phyloP scores from a whole-genome alignment of 352 stramenopile genomes.

The Globisporangium parvum region DNA sequence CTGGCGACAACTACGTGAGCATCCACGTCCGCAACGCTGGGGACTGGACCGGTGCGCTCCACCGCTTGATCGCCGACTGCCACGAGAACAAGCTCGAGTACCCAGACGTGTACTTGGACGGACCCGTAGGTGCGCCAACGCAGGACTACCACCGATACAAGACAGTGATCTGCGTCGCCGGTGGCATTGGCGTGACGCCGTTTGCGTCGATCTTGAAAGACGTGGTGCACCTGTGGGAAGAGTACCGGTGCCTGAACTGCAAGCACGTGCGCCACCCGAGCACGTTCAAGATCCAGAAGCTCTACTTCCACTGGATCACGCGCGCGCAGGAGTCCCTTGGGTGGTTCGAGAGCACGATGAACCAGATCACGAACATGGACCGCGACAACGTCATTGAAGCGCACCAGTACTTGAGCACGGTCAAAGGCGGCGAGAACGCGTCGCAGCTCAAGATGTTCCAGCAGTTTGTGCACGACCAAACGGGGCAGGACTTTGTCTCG shows the following conservation, averaged over 20 bases:
- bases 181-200: slow-evolving; percentile 77
- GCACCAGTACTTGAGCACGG: slow-evolving; percentile 79
- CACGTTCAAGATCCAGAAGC: slow-evolving; percentile 74
- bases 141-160: slow-evolving; percentile 77
- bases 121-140: slow-evolving; percentile 62
- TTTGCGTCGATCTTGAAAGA: slow-evolving; percentile 80
- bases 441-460: slow-evolving; percentile 82
- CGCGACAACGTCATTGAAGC: slow-evolving; percentile 72
- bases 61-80: slow-evolving; percentile 51
- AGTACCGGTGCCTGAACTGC: slow-evolving; percentile 71
- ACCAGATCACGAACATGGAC: slow-evolving; percentile 77
- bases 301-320: slow-evolving; percentile 88
- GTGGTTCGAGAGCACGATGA: slow-evolving; percentile 86
- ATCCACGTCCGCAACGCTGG: slow-evolving; percentile 73
- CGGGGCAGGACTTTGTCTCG: slow-evolving; percentile 74
- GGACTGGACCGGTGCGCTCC: slow-evolving; percentile 68
- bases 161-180: slow-evolving; percentile 66
- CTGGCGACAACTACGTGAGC: slow-evolving; percentile 75
- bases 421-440: slow-evolving; percentile 67
- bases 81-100: slow-evolving; percentile 60
- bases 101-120: slow-evolving; percentile 67
- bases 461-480: slow-evolving; percentile 75
- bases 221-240: slow-evolving; percentile 67
- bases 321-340: slow-evolving; percentile 69
- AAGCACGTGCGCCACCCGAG: slow-evolving; percentile 60